These are phyloP conservation scores for Entrophospora sp. DNA, from an alignment of 192 early-diverging fungal genomes.

Conservation along the genomic window DNA sequence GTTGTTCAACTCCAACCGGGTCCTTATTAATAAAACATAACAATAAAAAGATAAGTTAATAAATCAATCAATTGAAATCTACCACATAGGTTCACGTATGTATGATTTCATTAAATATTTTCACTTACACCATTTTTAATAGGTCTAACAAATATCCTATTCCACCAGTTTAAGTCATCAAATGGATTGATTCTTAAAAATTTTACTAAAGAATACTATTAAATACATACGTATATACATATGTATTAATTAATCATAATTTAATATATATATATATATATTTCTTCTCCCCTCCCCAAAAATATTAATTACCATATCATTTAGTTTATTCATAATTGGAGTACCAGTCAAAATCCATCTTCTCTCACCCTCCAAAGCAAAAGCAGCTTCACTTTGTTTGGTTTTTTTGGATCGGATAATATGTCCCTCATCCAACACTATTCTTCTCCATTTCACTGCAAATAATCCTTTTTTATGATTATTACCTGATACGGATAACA, in stretches of 20 bases:
- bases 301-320: too few relatives aligned
- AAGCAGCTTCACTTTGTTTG: slow-evolving; percentile 41
- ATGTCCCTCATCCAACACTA: slow-evolving; percentile 83
- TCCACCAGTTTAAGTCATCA: slow-evolving; percentile 66
- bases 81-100: too few relatives aligned
- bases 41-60: too few relatives aligned
- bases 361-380: slow-evolving; percentile 45
- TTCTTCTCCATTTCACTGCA: slow-evolving; percentile 61
- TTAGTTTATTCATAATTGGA: slow-evolving; percentile 68
- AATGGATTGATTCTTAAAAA: slow-evolving; percentile 74
- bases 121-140: slow-evolving; percentile 50
- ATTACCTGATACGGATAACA: too few relatives aligned
- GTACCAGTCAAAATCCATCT: slow-evolving; percentile 73
- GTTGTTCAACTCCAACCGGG: too few relatives aligned
- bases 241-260: too few relatives aligned
- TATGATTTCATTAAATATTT: slow-evolving; percentile 25
- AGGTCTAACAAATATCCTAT: slow-evolving; percentile 63
- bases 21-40: too few relatives aligned
- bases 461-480: not conserved
- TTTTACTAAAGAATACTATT: slow-evolving; percentile 75
- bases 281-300: too few relatives aligned
- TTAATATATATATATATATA: too few relatives aligned
- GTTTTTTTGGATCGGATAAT: slow-evolving; percentile 45
- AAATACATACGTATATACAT: too few relatives aligned
- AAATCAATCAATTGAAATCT: too few relatives aligned